Evolutionary conservation across 1,284 basidiomycete species (phyloP).

Genomic region (Golubevia pallescens): DNA sequence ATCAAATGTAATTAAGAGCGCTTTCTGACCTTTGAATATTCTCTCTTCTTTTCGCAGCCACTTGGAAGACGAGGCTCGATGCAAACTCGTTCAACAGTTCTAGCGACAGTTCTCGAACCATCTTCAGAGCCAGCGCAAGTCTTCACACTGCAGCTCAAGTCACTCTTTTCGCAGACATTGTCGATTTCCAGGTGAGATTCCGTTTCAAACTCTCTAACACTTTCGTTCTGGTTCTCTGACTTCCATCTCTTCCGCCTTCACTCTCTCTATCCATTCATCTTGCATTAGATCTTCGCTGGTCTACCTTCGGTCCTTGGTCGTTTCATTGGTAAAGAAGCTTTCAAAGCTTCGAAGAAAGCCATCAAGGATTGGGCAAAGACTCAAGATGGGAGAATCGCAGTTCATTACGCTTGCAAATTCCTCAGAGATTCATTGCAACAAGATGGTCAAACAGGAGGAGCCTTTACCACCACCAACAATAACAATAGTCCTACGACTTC

Average conservation of each 20-base stretch:
- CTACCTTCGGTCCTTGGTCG: slow-evolving; percentile 39
- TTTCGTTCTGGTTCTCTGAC: background rate
- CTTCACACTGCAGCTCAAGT: slow-evolving; percentile 36
- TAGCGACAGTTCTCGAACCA: slow-evolving; percentile 15
- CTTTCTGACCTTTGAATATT: too few relatives aligned
- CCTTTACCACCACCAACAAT: too few relatives aligned
- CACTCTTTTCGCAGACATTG: slow-evolving; percentile 33
- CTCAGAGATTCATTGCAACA: background rate
- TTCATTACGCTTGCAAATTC: slow-evolving; percentile 1
- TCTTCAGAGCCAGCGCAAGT: slow-evolving; percentile 31
- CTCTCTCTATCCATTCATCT: too few relatives aligned
- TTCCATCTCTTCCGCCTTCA: too few relatives aligned
- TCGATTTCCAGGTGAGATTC: slow-evolving; percentile 26
- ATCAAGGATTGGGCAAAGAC: slow-evolving; percentile 40
- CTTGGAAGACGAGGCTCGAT: background rate
- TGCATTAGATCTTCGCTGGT: slow-evolving; percentile 27
- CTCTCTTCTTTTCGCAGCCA: background rate
- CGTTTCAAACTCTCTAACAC: background rate
- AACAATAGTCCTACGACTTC: slow-evolving; percentile 1
- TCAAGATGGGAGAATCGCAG: slow-evolving; percentile 27
- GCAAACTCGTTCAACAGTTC: background rate
- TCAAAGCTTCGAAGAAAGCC: slow-evolving; percentile 27
- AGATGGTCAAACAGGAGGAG: background rate
- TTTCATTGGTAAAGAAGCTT: slow-evolving; percentile 39
- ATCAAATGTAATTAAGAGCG: too few relatives aligned